phyloP scores from a whole-genome alignment of 345 rosid genomes.

The Euclidium syriacum region DNA sequence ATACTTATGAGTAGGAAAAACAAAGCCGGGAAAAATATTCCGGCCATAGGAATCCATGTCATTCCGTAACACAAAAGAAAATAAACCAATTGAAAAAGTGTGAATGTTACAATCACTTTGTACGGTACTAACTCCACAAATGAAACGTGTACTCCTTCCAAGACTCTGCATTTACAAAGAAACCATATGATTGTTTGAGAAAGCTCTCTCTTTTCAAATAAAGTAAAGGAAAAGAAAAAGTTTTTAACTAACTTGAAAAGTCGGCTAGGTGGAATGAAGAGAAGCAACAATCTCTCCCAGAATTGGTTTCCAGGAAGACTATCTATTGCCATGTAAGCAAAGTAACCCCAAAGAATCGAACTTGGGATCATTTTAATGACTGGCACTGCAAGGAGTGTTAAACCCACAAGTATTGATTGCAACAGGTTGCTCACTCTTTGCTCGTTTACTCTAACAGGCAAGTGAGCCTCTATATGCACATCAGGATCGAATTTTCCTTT shows the following conservation, averaged over 20 bases:
- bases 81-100: conserved; percentile 56
- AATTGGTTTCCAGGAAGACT: conserved; percentile 90
- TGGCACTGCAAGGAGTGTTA: conserved; percentile 54
- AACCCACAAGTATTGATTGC: conserved; percentile 66
- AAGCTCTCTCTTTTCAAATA: not conserved
- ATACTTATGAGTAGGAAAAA: conserved; percentile 71
- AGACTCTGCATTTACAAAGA: conserved; percentile 35
- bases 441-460: conserved; percentile 81
- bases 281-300: conserved; percentile 71
- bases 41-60: conserved; percentile 86
- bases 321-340: conserved; percentile 84
- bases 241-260: conserved; percentile 52
- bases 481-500: conserved; percentile 55
- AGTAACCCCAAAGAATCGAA: conserved; percentile 86
- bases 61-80: conserved; percentile 63
- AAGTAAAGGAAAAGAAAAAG: not conserved
- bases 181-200: not conserved
- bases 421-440: conserved; percentile 78
- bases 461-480: conserved; percentile 71
- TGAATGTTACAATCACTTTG: conserved; percentile 47
- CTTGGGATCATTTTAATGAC: conserved; percentile 73
- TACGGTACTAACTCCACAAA: conserved; percentile 66
- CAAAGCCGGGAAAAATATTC: conserved; percentile 71
- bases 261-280: conserved; percentile 57
- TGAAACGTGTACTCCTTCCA: conserved; percentile 47